phyloP scores from a whole-genome alignment of 495 filamentous ascomycete species.

The Bryoglossum gracile region DNA sequence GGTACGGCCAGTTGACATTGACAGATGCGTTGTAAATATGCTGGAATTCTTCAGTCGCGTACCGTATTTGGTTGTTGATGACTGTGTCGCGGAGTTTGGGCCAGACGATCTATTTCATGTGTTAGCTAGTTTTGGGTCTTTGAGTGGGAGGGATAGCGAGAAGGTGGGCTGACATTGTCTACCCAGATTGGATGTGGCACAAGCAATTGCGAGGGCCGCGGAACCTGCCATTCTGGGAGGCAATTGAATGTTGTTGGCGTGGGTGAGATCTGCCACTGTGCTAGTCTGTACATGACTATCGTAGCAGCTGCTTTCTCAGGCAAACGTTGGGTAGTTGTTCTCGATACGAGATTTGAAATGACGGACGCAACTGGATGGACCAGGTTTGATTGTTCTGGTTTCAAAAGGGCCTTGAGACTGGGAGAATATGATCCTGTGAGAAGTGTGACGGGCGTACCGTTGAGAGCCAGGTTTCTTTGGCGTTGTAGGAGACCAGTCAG shows the following conservation, averaged over 20 bases:
- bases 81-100: slow-evolving; percentile 24
- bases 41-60: slow-evolving; percentile 26
- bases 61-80: slow-evolving; percentile 23
- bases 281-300: slow-evolving; percentile 8
- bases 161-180: slow-evolving; percentile 5
- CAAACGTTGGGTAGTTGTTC: slow-evolving; percentile 1
- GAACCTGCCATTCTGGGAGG: slow-evolving; percentile 19
- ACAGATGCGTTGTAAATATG: slow-evolving; percentile 19
- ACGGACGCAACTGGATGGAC: slow-evolving; percentile 6
- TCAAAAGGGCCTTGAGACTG: slow-evolving; percentile 7
- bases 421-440: slow-evolving; percentile 6
- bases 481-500: slow-evolving; percentile 10
- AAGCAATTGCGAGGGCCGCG: slow-evolving; percentile 20
- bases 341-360: slow-evolving; percentile 13
- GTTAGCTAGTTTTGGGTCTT: neutral
- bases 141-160: neutral
- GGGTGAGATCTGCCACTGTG: slow-evolving; percentile 25
- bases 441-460: neutral
- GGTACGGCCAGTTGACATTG: slow-evolving; percentile 21
- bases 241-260: slow-evolving; percentile 16
- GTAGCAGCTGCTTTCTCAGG: slow-evolving; percentile 6
- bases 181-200: slow-evolving; percentile 26
- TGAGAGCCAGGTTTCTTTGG: slow-evolving; percentile 4
- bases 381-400: slow-evolving; percentile 5
- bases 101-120: slow-evolving; percentile 13